Evolutionary conservation across 768 basidiomycete species (phyloP), one percentile per base, ranked within the genome.

Genomic region (Mycena alexandri): DNA sequence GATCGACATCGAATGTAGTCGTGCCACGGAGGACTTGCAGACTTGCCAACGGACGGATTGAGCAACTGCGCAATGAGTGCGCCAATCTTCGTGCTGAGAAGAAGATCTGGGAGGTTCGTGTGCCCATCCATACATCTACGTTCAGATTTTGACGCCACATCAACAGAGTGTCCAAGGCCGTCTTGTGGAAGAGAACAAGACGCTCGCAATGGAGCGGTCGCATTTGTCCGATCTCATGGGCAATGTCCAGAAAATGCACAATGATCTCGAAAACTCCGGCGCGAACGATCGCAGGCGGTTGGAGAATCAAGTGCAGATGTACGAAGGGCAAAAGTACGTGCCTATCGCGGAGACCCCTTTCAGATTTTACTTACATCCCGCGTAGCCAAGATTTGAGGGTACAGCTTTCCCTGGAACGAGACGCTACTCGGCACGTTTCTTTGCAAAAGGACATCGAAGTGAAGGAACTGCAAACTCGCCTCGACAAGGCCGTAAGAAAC

Each of bases 21-120:
- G 92, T 61, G 86, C 90, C 41, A 80, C 87, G 17, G 91, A 93
- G 48, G 91, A 93, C 48, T 80, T 93, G 12, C 82, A 87, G 22
- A 77, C 83, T n/a, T 9, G 83, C 88, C 3, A 88, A 87, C 67
- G 82, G 86, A 25, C 84, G 85, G 24, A 79, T 91, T 17, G 94
- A 96, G 68, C 90, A 93, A 63, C 81, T 95, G 43, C 89, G 94
- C 12, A 94, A 93, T 71, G 96, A 98, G 72, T 87, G 85, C 69
- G 92, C 93, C 3, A 96, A 94, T 76, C 85, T 98, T 19, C 89
- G 92, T 47, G 96, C 95, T 0, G 97, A 99, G 85, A 96, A 95
- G 83, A 91, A 89, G 74, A 93, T 96, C 41, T 95, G 93, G 92
- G 93, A 94, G 90, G 95, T 93, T 58, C 36, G 86, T 74, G 86